Percentiles rank a stretch among this genome's conserved stretches.
Conservation (phyloP, 2,329 filamentous ascomycete genomes). For the Saccharata proteae region DNA sequence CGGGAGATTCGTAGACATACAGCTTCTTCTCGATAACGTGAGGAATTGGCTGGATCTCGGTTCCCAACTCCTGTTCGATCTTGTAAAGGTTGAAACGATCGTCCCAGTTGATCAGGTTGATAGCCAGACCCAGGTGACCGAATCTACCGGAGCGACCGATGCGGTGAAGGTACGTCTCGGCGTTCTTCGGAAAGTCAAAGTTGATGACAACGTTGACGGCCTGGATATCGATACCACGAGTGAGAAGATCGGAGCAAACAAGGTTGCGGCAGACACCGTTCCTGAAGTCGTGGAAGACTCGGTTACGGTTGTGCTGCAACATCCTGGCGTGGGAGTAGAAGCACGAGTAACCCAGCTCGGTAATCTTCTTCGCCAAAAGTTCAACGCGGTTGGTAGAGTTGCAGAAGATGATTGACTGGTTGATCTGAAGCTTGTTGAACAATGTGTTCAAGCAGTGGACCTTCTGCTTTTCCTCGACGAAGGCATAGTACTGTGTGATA, state of each 20-base stretch:
- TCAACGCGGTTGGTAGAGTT: conserved; percentile 98
- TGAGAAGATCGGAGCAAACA: conserved; percentile 93
- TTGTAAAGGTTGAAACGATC: conserved; percentile 98
- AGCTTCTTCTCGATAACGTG: conserved; percentile 91
- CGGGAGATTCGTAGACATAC: conserved; percentile 94
- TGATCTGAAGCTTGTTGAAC: conserved; percentile 98
- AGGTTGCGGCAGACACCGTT: conserved; percentile 97
- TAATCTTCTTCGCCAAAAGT: conserved; percentile 96
- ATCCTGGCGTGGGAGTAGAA: conserved; percentile 99
- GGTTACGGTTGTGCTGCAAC: conserved; percentile 92
- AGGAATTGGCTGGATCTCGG: conserved; percentile 95
- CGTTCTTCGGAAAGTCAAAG: conserved; percentile 99
- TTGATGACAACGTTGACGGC: conserved; percentile 99
- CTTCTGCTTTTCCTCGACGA: conserved; percentile 98
- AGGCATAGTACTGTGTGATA: conserved; percentile 98
- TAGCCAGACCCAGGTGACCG: conserved; percentile 91
- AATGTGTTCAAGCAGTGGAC: conserved; percentile 98
- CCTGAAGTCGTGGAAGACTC: conserved; percentile 98
- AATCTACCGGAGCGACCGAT: conserved; percentile 97
- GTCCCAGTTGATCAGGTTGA: conserved; percentile 99
- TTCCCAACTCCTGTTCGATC: conserved; percentile 93
- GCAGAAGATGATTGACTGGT: conserved; percentile 99
- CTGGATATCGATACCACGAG: conserved; percentile 98
- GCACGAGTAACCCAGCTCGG: conserved; percentile 95
- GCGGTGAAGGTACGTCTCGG: conserved; percentile 94